Evolutionary conservation across 768 basidiomycete genomes (phyloP).

Genomic region (Nevesoporus exiguus): DNA sequence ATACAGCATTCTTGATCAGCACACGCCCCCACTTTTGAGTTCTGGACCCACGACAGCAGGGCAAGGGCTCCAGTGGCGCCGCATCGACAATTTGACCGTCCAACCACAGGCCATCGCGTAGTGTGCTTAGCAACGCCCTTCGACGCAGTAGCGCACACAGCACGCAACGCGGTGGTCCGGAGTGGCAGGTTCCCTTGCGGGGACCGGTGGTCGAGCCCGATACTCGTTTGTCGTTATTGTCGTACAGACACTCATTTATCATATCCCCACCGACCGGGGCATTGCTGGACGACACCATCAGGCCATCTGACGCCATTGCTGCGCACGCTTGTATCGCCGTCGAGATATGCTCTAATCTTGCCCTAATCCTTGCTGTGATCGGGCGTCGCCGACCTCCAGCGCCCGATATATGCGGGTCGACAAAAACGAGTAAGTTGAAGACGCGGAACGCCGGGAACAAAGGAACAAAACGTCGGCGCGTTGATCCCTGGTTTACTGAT

Average conservation of each 20-base stretch:
- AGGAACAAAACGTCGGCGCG: not conserved
- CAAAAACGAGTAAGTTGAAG: not conserved
- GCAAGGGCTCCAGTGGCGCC: not conserved
- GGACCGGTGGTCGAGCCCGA: not conserved
- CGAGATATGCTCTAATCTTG: not conserved
- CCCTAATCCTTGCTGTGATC: constrained; percentile 5
- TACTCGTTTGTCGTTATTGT: not conserved
- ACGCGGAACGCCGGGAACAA: not conserved
- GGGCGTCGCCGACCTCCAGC: not conserved
- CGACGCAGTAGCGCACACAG: not conserved
- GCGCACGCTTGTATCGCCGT: not conserved
- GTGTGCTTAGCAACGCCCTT: not conserved
- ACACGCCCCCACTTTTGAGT: not conserved
- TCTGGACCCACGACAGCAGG: not conserved
- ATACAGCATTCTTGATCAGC: not conserved
- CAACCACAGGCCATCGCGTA: not conserved
- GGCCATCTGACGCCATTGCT: not conserved
- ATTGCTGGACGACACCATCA: not conserved
- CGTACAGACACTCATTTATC: not conserved
- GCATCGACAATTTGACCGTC: not conserved
- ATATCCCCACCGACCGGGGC: not conserved
- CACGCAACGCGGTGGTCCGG: not conserved
- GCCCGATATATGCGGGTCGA: not conserved
- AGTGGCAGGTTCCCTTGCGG: constrained; percentile 1
- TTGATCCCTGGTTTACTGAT: not conserved